These are phyloP conservation scores for Eucalyptus brandiana DNA, from an alignment of 345 rosid genomes.

Conservation along the genomic window DNA sequence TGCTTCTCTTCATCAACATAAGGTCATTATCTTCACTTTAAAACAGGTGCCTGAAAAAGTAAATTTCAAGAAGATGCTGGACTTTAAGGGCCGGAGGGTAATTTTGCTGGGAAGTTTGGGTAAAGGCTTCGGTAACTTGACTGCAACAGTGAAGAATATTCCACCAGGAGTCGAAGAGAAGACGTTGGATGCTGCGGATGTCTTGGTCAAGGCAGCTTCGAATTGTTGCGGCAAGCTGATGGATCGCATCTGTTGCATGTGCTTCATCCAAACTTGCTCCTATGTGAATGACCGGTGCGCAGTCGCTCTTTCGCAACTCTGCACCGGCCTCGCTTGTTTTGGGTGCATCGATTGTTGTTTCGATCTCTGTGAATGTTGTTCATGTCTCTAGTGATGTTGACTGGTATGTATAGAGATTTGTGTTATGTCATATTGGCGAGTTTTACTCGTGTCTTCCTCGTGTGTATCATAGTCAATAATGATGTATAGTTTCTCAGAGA, in stretches of 20 bases:
- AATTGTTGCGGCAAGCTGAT: slow-evolving; percentile 29
- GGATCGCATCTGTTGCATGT: slow-evolving; percentile 61
- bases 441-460: background rate
- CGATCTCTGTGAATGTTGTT: background rate
- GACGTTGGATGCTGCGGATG: slow-evolving; percentile 38
- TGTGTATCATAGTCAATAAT: background rate
- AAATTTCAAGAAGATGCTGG: slow-evolving; percentile 9
- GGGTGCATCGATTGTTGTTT: slow-evolving; percentile 73
- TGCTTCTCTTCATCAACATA: background rate
- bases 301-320: slow-evolving; percentile 42
- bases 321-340: slow-evolving; percentile 61
- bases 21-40: background rate
- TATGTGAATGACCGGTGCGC: slow-evolving; percentile 49
- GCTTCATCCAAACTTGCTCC: slow-evolving; percentile 62
- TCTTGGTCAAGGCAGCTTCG: slow-evolving; percentile 53
- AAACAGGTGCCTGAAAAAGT: slow-evolving; percentile 16
- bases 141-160: slow-evolving; percentile 48
- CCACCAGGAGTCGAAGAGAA: slow-evolving; percentile 60
- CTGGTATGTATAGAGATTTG: background rate
- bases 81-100: slow-evolving; percentile 5
- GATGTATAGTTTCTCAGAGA: background rate
- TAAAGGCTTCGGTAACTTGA: slow-evolving; percentile 60
- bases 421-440: background rate
- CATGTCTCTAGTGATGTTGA: background rate
- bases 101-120: slow-evolving; percentile 36